Evolutionary conservation across 768 basidiomycete species (phyloP).

Genomic region (Boletus tylopilopsis): DNA sequence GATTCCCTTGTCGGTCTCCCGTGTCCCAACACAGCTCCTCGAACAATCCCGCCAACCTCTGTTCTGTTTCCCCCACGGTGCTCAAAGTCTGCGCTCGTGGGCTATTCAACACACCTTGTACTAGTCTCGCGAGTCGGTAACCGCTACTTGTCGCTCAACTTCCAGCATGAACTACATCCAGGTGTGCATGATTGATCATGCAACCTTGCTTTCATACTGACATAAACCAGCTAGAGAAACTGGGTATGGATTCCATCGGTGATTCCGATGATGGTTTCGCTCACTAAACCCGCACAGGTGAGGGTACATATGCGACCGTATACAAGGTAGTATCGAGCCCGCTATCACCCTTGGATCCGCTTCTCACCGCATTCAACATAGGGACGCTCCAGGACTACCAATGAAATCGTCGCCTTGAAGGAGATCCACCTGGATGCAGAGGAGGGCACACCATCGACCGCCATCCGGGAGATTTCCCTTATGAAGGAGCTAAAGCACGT

Average conservation of each 20-base stretch:
- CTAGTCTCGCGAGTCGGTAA: neutral
- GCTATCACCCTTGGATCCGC: neutral
- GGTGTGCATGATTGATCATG: conserved; percentile 29
- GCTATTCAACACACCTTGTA: conserved; percentile 1
- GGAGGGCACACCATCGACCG: conserved; percentile 97
- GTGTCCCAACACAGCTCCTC: neutral
- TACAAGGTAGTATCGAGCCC: conserved; percentile 76
- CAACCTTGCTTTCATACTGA: conserved; percentile 4
- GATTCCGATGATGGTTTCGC: neutral
- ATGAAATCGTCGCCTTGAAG: conserved; percentile 96
- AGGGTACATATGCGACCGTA: conserved; percentile 96
- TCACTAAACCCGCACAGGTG: conserved; percentile 43
- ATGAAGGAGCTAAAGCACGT: conserved; percentile 99
- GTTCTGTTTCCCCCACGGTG: neutral
- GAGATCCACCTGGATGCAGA: conserved; percentile 99
- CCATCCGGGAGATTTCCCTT: conserved; percentile 97
- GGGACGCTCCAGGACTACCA: conserved; percentile 96
- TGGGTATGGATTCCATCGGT: conserved; percentile 43
- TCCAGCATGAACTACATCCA: conserved; percentile 55
- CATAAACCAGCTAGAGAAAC: conserved; percentile 74
- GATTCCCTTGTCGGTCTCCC: neutral
- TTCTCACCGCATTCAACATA: conserved; percentile 27
- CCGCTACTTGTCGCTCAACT: neutral
- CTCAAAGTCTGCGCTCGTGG: conserved; percentile 2
- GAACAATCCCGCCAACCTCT: neutral